Evolutionary conservation across 495 filamentous ascomycete species (phyloP), one percentile per base, ranked within the genome.

Genomic region (Neurospora tetrasperma): DNA sequence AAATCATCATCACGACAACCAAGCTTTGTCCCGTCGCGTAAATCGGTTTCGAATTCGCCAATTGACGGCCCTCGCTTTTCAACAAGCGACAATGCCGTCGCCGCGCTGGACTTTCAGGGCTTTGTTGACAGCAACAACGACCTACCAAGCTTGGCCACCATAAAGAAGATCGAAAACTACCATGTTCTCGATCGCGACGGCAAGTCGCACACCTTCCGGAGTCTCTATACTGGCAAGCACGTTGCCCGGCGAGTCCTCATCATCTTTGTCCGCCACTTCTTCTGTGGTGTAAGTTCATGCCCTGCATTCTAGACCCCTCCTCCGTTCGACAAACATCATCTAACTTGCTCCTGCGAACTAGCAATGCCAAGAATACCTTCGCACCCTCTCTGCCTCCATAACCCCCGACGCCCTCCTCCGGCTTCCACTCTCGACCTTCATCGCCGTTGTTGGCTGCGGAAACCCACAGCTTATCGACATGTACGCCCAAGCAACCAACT

Each of bases 221-320:
- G 85, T 71, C 79, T 96, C 27, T 94, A 92, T 76, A 80, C 83
- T 8, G 88, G 88, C 27, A 79, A 82, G n/a, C 84, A 87, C 71
- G 78, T 82, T 0, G 79, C 86, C 14, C 81, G 85, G 2, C 83
- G 90, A 8, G 89, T 93, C 1, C 83, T 96, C 40, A 79, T 96
- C 20, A 89, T 96, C 70, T 97, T 97, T 76, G 86, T 97, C 66
- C 87, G 94, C 31, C 93, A 97, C 81, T 97, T 97, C 83, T 95
- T 92, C 85, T 97, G 94, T 76, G 92, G 93, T 3, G 92, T 92
- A 85, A 82, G 93, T 84, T 73, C 14, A 20, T 27, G n/a, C n/a
- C n/a, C n/a, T n/a, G n/a, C n/a, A n/a, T n/a, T n/a, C n/a, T n/a
- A n/a, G n/a, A n/a, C n/a, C n/a, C n/a, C n/a, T n/a, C n/a, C n/a